Evolutionary conservation across 2,329 filamentous ascomycete genomes (phyloP), one percentile per base, ranked within the genome.

Genomic region (Fusarium setosum): DNA sequence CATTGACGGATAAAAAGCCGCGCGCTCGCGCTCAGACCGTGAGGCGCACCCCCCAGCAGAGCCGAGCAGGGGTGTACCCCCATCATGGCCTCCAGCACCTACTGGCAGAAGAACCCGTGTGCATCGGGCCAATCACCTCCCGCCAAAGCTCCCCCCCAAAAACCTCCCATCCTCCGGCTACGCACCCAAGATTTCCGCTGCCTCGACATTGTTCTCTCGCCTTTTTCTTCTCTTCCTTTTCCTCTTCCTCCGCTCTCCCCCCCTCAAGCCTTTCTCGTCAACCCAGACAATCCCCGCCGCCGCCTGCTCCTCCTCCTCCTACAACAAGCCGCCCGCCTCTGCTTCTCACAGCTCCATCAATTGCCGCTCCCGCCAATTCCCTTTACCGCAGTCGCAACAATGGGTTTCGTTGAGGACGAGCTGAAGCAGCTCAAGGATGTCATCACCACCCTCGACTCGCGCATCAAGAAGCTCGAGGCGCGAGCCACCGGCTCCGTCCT

Each of bases 321-420:
- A n/a, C n/a, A n/a, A n/a, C 37, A 52, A 59, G 54, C 44, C 38
- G 40, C 37, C 45, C n/a, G n/a, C n/a, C 48, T 54, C 50, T 59
- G 51, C 50, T 59, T 51, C 48, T 51, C 57, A 42, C 35, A 66
- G 55, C 51, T 65, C 56, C 54, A 58, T 57, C 61, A 64, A 69
- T 65, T 71, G 41, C 63, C 40, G 42, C 57, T 58, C 56, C 53
- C 52, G 59, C 41, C 64, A 69, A 63, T 67, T 63, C 61, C 44
- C 55, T 29, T 52, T 58, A 53, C 55, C 56, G 48, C 58, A 52
- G 64, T 71, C 73, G 77, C 79, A 81, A 86, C 80, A 86, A 97
- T 97, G 94, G 92, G 93, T 81, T 92, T 92, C 77, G 90, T 95
- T 81, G 90, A 92, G 78, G 92, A 96, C 77, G 89, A 94, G 78